Evolutionary conservation across 257 asterid species (phyloP), one percentile per base, ranked within the genome.

Genomic region (Lavandula angustifolia): DNA sequence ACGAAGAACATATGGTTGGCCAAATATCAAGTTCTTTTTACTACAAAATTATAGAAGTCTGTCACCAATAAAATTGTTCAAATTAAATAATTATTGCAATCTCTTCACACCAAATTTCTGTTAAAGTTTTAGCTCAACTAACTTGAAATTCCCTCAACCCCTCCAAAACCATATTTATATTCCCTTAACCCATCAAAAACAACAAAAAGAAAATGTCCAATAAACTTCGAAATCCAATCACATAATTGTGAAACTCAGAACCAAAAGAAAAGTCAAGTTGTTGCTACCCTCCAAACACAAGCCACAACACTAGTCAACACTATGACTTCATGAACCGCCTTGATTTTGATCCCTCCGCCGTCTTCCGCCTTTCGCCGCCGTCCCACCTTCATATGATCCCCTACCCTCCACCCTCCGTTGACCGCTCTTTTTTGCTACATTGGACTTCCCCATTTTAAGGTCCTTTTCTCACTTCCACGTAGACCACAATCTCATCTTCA

Each of bases 221-320:
- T 31, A 44, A 35, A 40, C 51, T 43, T 51, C 18, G 18, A 53
- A 65, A 12, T 65, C 46, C 33, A 18, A 29, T 49, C 18, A 13
- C 12, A 54, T 9, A 9, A 65, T 51, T 56, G 60, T 64, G 27
- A 40, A 33, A n/a, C 3, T 22, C 11, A 40, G 29, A 48, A 16
- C 49, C 60, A 59, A 48, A 60, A 52, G 56, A 60, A 48, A 68
- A 57, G 73, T 46, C 73, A 66, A 41, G 32, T 61, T 31, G 74
- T 76, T 66, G 71, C 67, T 67, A 35, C 37, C 27, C 37, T 38
- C 63, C 67, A 41, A 56, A 66, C 47, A 53, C 41, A 44, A 66
- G 52, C 63, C 55, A 48, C 2, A 62, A 49, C 13, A 57, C 38
- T 41, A 41, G 75, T 74, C 71, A 72, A 47, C 11, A 11, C 3